Evolutionary conservation across 2,329 filamentous ascomycete species (phyloP).

Genomic region (Bretziella fagacearum): DNA sequence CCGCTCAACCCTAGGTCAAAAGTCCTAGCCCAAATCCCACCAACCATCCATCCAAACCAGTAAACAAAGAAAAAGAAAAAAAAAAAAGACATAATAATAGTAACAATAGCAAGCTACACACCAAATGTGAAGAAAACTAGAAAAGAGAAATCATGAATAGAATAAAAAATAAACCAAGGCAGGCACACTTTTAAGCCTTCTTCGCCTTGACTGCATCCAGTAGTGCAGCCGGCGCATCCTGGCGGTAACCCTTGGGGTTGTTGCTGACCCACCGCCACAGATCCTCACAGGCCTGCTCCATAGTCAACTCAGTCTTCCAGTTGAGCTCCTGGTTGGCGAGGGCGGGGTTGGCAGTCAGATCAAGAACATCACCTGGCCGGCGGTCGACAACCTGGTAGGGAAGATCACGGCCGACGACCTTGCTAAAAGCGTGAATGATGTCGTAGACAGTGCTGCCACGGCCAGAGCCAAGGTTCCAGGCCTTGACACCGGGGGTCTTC

Average conservation of each 20-base stretch:
- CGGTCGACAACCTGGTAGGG: slow-evolving; percentile 73
- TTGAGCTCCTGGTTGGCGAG: slow-evolving; percentile 75
- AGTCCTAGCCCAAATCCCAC: background rate
- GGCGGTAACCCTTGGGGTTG: slow-evolving; percentile 87
- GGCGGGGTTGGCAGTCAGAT: slow-evolving; percentile 81
- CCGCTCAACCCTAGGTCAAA: background rate
- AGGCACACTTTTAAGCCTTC: background rate
- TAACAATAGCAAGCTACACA: background rate
- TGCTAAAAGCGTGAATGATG: slow-evolving; percentile 88
- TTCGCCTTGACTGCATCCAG: slow-evolving; percentile 44
- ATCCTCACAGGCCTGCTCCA: slow-evolving; percentile 87
- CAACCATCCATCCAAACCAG: background rate
- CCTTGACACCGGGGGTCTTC: slow-evolving; percentile 72
- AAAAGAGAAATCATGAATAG: background rate
- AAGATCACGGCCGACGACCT: slow-evolving; percentile 69
- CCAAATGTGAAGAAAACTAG: background rate
- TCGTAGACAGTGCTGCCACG: slow-evolving; percentile 92
- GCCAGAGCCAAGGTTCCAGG: slow-evolving; percentile 93
- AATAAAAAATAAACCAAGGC: background rate
- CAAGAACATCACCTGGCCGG: slow-evolving; percentile 76
- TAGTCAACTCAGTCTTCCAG: slow-evolving; percentile 80
- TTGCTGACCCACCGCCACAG: slow-evolving; percentile 96
- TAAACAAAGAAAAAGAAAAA: background rate
- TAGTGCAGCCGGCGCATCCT: slow-evolving; percentile 73
- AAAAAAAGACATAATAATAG: background rate